Conservation (phyloP, 2,329 filamentous ascomycete species). For the Epichloe scottii region DNA sequence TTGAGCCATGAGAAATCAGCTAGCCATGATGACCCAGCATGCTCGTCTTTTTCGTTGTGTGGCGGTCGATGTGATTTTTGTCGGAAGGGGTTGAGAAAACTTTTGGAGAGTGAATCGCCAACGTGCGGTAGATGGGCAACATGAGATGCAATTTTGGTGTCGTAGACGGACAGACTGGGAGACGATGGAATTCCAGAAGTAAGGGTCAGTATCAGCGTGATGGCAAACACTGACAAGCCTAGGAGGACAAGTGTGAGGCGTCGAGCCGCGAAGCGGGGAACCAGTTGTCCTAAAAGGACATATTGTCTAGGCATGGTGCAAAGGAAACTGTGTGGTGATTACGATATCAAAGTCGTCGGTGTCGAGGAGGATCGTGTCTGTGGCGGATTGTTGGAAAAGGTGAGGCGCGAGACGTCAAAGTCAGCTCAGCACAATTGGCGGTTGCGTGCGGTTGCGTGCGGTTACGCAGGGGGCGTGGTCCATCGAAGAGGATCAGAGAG, state of each 20-base stretch:
- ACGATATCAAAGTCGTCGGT: background rate
- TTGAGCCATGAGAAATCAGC: conserved; percentile 82
- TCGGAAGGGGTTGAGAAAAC: conserved; percentile 52
- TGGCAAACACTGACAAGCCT: conserved; percentile 37
- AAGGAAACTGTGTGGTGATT: background rate
- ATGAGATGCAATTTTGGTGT: conserved; percentile 37
- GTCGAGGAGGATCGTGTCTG: background rate
- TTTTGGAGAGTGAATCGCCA: conserved; percentile 30
- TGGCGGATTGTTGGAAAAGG: background rate
- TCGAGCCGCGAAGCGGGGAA: conserved; percentile 38
- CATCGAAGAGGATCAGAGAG: background rate
- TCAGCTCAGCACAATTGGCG: background rate
- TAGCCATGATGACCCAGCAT: conserved; percentile 72
- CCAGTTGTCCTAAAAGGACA: conserved; percentile 31
- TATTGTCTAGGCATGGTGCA: conserved; percentile 18
- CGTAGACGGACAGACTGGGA: conserved; percentile 35
- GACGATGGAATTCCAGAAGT: conserved; percentile 35
- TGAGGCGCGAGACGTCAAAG: background rate
- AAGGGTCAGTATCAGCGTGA: conserved; percentile 41
- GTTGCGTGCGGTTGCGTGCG: background rate
- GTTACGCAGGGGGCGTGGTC: background rate
- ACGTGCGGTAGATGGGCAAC: conserved; percentile 11
- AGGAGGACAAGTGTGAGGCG: conserved; percentile 40
- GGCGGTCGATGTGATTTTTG: conserved; percentile 59
- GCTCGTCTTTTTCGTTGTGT: conserved; percentile 65